These are phyloP conservation scores for Fusarium compactum DNA, from an alignment of 2,329 filamentous ascomycete genomes.

Conservation along the genomic window DNA sequence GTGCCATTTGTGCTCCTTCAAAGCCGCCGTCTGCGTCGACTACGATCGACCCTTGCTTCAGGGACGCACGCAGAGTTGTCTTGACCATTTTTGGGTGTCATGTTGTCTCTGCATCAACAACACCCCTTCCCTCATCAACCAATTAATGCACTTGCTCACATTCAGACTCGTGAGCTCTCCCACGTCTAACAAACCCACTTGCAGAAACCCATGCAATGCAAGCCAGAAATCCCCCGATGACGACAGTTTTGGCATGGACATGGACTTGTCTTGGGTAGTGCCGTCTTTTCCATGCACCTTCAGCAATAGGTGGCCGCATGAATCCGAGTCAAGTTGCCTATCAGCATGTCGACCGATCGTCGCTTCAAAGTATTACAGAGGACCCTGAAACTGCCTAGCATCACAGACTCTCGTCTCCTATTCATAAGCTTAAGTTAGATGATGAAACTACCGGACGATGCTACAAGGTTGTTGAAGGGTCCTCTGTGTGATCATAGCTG, in stretches of 20 bases:
- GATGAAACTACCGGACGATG: conserved; percentile 14
- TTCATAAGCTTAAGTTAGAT: neutral
- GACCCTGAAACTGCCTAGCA: conserved; percentile 23
- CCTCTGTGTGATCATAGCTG: conserved; percentile 13
- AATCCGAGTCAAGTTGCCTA: conserved; percentile 27
- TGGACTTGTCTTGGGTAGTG: conserved; percentile 20
- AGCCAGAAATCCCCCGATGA: conserved; percentile 40
- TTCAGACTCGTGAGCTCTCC: conserved; percentile 35
- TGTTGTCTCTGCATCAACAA: conserved; percentile 37
- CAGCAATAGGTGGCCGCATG: conserved; percentile 10
- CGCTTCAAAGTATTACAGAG: conserved; percentile 5
- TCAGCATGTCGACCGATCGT: conserved; percentile 24
- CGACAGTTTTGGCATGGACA: conserved; percentile 37
- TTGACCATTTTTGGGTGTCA: conserved; percentile 19
- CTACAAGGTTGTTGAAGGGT: conserved; percentile 1
- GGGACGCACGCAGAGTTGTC: conserved; percentile 27
- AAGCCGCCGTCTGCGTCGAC: conserved; percentile 27
- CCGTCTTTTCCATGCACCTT: conserved; percentile 26
- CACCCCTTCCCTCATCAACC: conserved; percentile 31
- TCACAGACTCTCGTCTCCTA: conserved; percentile 5
- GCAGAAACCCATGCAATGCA: conserved; percentile 38
- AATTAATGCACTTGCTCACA: conserved; percentile 26
- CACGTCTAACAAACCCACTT: conserved; percentile 29
- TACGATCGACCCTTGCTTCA: conserved; percentile 35
- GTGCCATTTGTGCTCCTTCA: conserved; percentile 22